Evolutionary conservation across 176 grass and related monocot genomes (phyloP).

Genomic region (Musa acuminata): DNA sequence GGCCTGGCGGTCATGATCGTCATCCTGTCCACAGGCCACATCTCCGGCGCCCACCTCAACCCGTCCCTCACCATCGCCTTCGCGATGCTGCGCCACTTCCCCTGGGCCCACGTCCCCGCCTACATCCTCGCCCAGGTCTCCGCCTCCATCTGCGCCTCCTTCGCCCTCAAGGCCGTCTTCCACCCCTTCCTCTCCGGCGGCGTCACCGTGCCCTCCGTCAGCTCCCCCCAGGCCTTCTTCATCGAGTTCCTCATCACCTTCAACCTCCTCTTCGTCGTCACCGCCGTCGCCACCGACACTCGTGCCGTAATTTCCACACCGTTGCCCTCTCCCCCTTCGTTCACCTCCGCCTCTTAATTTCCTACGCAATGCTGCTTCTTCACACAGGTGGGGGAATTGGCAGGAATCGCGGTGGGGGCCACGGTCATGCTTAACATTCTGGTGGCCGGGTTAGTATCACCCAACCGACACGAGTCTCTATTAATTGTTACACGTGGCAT

Average conservation of each 20-base stretch:
- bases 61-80: slow-evolving; percentile 94
- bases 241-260: slow-evolving; percentile 97
- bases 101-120: slow-evolving; percentile 79
- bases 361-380: background rate
- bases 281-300: slow-evolving; percentile 91
- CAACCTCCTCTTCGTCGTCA: slow-evolving; percentile 96
- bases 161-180: slow-evolving; percentile 92
- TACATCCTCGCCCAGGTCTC: slow-evolving; percentile 78
- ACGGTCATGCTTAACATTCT: slow-evolving; percentile 91
- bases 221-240: slow-evolving; percentile 83
- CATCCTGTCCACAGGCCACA: slow-evolving; percentile 96
- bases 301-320: slow-evolving; percentile 32
- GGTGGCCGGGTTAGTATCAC: slow-evolving; percentile 46
- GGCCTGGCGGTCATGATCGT: slow-evolving; percentile 71
- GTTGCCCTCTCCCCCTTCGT: too few species aligned
- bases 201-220: slow-evolving; percentile 80
- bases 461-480: background rate
- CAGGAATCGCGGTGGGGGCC: slow-evolving; percentile 76
- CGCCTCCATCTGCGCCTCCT: slow-evolving; percentile 73
- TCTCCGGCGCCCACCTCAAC: slow-evolving; percentile 90
- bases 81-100: slow-evolving; percentile 84
- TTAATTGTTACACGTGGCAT: background rate
- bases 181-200: slow-evolving; percentile 93
- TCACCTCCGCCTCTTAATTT: background rate
- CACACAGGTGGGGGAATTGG: slow-evolving; percentile 65